Evolutionary conservation across 140 eudicot genomes (phyloP).

Genomic region (Bidens hawaiensis): DNA sequence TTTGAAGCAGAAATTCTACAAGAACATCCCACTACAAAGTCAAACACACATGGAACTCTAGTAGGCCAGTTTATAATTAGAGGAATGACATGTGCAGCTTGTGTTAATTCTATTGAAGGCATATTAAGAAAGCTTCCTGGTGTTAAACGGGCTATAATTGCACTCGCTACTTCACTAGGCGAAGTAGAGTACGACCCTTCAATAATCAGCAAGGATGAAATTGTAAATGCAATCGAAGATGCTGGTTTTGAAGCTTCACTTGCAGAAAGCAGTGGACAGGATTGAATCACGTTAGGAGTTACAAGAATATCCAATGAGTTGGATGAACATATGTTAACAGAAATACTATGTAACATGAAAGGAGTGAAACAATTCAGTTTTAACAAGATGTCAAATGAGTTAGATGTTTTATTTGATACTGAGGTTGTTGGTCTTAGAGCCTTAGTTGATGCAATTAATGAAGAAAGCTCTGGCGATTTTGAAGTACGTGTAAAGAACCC

Average conservation of each 20-base stretch:
- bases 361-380: conserved; percentile 61
- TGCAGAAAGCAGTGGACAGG: conserved; percentile 78
- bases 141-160: conserved; percentile 61
- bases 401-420: conserved; percentile 71
- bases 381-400: conserved; percentile 39
- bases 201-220: conserved; percentile 62
- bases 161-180: conserved; percentile 79
- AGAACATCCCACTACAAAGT: conserved; percentile 39
- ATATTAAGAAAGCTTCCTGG: conserved; percentile 79
- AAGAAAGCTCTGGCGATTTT: conserved; percentile 47
- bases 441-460: conserved; percentile 68
- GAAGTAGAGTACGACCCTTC: conserved; percentile 83
- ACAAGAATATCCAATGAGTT: conserved; percentile 42
- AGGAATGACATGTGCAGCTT: conserved; percentile 96
- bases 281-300: conserved; percentile 49
- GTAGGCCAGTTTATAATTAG: conserved; percentile 79
- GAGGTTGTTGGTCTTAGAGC: conserved; percentile 61
- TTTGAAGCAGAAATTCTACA: conserved; percentile 87
- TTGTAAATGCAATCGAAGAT: conserved; percentile 76
- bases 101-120: conserved; percentile 90
- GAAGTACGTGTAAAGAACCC: conserved; percentile 68
- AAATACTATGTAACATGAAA: conserved; percentile 51
- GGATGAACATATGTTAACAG: conserved; percentile 53
- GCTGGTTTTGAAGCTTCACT: conserved; percentile 95
- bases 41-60: conserved; percentile 39